Evolutionary conservation across 257 asterid genomes (phyloP).

Genomic region (Lantana camara): DNA sequence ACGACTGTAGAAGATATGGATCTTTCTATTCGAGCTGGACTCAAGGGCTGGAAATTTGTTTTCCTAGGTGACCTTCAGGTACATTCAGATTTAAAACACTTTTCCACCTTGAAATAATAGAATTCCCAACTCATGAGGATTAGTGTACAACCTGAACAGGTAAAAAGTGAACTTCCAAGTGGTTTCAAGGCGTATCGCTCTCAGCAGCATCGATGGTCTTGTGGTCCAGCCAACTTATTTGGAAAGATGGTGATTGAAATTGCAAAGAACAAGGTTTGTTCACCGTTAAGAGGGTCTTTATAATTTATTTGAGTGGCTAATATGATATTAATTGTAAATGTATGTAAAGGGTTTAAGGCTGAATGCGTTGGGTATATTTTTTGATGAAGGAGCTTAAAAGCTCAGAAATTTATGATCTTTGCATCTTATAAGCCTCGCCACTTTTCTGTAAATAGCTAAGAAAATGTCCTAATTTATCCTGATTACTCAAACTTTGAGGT

Average conservation of each 20-base stretch:
- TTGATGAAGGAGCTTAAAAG: too few relatives aligned
- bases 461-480: too few relatives aligned
- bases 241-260: conserved; percentile 60
- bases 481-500: too few relatives aligned
- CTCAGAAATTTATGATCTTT: too few relatives aligned
- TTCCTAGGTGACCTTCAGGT: conserved; percentile 43
- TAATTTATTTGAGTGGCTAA: too few relatives aligned
- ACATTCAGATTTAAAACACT: neutral
- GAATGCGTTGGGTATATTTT: too few relatives aligned
- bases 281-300: neutral
- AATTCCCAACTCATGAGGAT: neutral
- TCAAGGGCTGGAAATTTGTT: conserved; percentile 50
- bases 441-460: too few relatives aligned
- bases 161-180: conserved; percentile 78
- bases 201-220: conserved; percentile 84
- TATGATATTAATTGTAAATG: too few relatives aligned
- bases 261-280: conserved; percentile 56
- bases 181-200: conserved; percentile 65
- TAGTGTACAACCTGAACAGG: conserved; percentile 41
- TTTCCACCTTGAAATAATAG: neutral
- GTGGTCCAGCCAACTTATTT: conserved; percentile 84
- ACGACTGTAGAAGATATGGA: conserved; percentile 61
- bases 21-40: conserved; percentile 54
- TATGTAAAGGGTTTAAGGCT: too few relatives aligned
- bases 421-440: too few relatives aligned